These are phyloP conservation scores for Umbelopsis sp. DNA, from an alignment of 192 early-diverging fungal genomes.

Conservation along the genomic window DNA sequence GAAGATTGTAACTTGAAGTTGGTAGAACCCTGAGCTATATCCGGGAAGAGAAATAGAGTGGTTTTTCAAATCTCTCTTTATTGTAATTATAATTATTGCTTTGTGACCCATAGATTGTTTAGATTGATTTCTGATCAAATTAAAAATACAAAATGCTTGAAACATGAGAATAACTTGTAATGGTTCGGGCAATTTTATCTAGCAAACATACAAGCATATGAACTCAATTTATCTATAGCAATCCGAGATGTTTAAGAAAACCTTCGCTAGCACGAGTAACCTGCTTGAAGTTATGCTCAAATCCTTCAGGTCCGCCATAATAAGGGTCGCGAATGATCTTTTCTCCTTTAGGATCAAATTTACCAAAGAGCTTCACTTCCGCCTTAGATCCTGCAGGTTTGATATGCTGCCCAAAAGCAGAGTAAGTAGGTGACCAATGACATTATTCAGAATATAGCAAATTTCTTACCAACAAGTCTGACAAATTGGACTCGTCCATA, in stretches of 20 bases:
- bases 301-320: slow-evolving; percentile 72
- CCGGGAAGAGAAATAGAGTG: not conserved
- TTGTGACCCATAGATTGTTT: no score
- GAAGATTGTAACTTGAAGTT: slow-evolving; percentile 70
- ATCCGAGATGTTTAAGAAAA: slow-evolving; percentile 59
- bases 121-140: no score
- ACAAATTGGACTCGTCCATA: slow-evolving; percentile 86
- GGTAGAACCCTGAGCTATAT: not conserved
- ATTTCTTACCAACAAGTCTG: slow-evolving; percentile 51
- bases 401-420: slow-evolving; percentile 3
- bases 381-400: slow-evolving; percentile 36
- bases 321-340: slow-evolving; percentile 78
- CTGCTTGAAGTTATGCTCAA: slow-evolving; percentile 79
- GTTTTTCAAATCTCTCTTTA: not conserved
- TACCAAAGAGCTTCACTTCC: slow-evolving; percentile 72
- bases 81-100: slow-evolving; percentile 18
- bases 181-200: no score
- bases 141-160: no score
- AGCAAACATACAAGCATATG: no score
- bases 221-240: not conserved
- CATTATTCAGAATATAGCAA: no score
- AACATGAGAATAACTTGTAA: no score
- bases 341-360: slow-evolving; percentile 75
- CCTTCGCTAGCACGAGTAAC: slow-evolving; percentile 69
- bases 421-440: no score